Percentiles rank a stretch among this genome's conserved stretches.
phyloP scores from a whole-genome alignment of 2,329 filamentous ascomycete genomes.

The Chlorencoelia australis region DNA sequence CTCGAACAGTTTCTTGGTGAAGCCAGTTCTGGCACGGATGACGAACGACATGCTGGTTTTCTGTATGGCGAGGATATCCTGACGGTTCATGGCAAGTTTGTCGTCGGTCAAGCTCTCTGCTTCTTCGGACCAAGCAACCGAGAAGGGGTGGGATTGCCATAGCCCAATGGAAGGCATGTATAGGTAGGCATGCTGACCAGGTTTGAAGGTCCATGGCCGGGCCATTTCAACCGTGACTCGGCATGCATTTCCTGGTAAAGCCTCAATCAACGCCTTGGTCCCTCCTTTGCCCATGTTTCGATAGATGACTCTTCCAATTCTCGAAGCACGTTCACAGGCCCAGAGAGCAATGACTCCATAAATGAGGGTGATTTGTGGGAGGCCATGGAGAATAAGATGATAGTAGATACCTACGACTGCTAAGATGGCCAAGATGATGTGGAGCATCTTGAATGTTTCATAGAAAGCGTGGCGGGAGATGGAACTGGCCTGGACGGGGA shows the following conservation, averaged over 20 bases:
- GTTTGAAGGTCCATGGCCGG: constrained; percentile 64
- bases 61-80: constrained; percentile 48
- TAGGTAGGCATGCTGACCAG: constrained; percentile 70
- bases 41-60: constrained; percentile 62
- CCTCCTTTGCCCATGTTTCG: constrained; percentile 58
- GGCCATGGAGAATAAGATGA: constrained; percentile 45
- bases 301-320: constrained; percentile 50
- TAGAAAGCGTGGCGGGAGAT: constrained; percentile 69
- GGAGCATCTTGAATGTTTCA: constrained; percentile 64
- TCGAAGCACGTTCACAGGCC: constrained; percentile 50
- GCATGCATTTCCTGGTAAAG: constrained; percentile 64
- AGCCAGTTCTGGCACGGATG: constrained; percentile 62
- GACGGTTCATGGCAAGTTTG: constrained; percentile 48
- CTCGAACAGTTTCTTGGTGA: constrained; percentile 61
- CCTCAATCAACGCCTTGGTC: constrained; percentile 61
- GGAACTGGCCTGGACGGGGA: constrained; percentile 60
- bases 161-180: constrained; percentile 65
- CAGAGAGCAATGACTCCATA: constrained; percentile 57
- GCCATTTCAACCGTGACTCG: constrained; percentile 66
- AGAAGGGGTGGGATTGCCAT: constrained; percentile 72
- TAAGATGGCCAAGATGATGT: constrained; percentile 53
- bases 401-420: constrained; percentile 57
- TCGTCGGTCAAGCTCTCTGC: constrained; percentile 40
- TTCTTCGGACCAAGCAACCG: constrained; percentile 68
- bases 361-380: constrained; percentile 48